Conservation (phyloP, 768 basidiomycete species). For the Mycena rosella region DNA sequence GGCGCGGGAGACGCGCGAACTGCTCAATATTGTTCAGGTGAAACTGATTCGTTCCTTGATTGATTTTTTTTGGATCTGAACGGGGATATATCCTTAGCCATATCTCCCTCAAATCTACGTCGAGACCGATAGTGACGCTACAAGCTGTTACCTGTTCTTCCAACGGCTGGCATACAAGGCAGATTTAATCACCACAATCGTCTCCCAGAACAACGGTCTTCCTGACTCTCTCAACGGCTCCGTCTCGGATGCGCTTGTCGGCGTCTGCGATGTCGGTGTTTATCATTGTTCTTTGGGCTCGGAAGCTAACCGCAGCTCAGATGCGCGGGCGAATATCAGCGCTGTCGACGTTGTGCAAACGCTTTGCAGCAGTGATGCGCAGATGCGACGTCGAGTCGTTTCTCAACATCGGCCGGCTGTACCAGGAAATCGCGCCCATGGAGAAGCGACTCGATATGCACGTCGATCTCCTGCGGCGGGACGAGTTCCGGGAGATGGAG, state of each 20-base stretch:
- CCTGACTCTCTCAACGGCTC: slow-evolving; percentile 87
- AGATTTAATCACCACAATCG: slow-evolving; percentile 85
- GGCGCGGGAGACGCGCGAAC: slow-evolving; percentile 83
- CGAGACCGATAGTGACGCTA: slow-evolving; percentile 90
- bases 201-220: slow-evolving; percentile 85
- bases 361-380: slow-evolving; percentile 87
- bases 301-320: slow-evolving; percentile 50
- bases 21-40: slow-evolving; percentile 88
- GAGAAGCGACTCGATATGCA: slow-evolving; percentile 96
- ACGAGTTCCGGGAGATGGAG: slow-evolving; percentile 95
- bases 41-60: slow-evolving; percentile 12
- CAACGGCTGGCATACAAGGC: slow-evolving; percentile 88
- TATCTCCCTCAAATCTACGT: slow-evolving; percentile 93
- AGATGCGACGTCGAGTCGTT: slow-evolving; percentile 89
- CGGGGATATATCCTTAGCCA: slow-evolving; percentile 62
- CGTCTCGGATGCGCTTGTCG: slow-evolving; percentile 90
- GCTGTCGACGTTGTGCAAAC: slow-evolving; percentile 87
- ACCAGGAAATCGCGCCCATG: slow-evolving; percentile 86
- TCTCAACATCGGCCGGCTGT: slow-evolving; percentile 86
- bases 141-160: slow-evolving; percentile 93
- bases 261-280: slow-evolving; percentile 86
- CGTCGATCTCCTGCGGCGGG: slow-evolving; percentile 83
- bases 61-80: slow-evolving; percentile 13
- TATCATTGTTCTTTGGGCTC: not conserved
- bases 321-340: slow-evolving; percentile 88